Evolutionary conservation across 495 filamentous ascomycete species (phyloP), one percentile per base, ranked within the genome.

Genomic region (Aspergillus carlsbadensis): DNA sequence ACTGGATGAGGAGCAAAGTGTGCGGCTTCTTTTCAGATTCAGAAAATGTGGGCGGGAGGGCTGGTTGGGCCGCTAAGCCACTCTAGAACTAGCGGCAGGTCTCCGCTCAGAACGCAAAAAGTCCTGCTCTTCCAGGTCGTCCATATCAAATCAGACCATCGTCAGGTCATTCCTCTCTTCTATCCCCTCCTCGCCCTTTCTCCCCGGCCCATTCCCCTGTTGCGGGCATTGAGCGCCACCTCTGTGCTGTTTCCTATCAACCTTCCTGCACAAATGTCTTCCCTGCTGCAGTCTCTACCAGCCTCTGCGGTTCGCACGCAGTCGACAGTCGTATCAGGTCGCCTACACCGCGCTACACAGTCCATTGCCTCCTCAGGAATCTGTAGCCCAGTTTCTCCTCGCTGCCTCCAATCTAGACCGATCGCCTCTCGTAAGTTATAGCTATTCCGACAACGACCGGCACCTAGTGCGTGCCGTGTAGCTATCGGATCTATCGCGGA

Each of bases 41-140:
- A 62, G 61, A 70, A 75, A 73, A 75, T 69, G 72, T 73, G 71
- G 70, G 72, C 67, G 75, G 65, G 66, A 70, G 67, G 68, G 69
- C 68, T 67, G 64, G 57, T 57, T 29, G 60, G 6, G 39, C 34
- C 71, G 65, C 75, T 78, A 78, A 62, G 39, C 74, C 63, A 11
- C 11, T 50, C 66, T 58, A 51, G 70, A 68, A 21, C 48, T 64
- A 58, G 57, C 33, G 52, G 34, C 13, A 52, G 48, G 61, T 57
- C 61, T 66, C 66, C 60, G 66, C 66, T 62, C 66, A 47, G 58
- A 61, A 53, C 47, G 48, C 46, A 61, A 63, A 57, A 62, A 66
- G 63, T 67, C 65, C 56, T 65, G 54, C 58, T 64, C 42, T 33
- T 57, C 58, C 35, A 43, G 51, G 18, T 55, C 37, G 13, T 37